phyloP scores from a whole-genome alignment of 495 filamentous ascomycete species.

The Penicillium malachiteum region DNA sequence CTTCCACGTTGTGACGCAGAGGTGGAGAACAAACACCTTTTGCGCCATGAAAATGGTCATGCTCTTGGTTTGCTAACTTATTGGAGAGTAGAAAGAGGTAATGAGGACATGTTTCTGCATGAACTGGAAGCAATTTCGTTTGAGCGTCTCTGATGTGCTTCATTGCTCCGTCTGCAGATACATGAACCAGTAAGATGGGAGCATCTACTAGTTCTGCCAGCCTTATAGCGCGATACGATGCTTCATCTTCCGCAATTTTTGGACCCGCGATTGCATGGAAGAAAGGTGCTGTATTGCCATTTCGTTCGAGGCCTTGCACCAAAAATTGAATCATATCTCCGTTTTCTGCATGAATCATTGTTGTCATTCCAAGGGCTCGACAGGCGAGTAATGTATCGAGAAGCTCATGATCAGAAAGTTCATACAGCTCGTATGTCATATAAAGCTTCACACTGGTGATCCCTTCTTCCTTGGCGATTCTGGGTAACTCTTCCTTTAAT shows the following conservation, averaged over 20 bases:
- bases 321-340: slow-evolving; percentile 54
- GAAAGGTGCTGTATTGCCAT: slow-evolving; percentile 43
- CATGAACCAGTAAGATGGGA: slow-evolving; percentile 60
- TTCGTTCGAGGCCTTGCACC: slow-evolving; percentile 44
- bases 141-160: slow-evolving; percentile 52
- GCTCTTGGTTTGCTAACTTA: slow-evolving; percentile 27
- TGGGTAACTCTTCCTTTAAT: slow-evolving; percentile 45
- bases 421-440: slow-evolving; percentile 61
- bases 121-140: slow-evolving; percentile 53
- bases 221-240: slow-evolving; percentile 57
- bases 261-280: slow-evolving; percentile 55
- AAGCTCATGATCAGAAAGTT: slow-evolving; percentile 56
- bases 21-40: slow-evolving; percentile 9
- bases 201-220: slow-evolving; percentile 54
- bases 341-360: slow-evolving; percentile 63
- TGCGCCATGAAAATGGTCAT: slow-evolving; percentile 7
- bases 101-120: slow-evolving; percentile 66
- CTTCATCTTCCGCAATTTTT: slow-evolving; percentile 55
- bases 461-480: slow-evolving; percentile 38
- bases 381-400: slow-evolving; percentile 46
- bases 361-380: slow-evolving; percentile 5
- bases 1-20: not conserved
- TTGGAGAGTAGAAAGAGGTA: slow-evolving; percentile 61
- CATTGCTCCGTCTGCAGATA: slow-evolving; percentile 41
- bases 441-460: slow-evolving; percentile 61